Evolutionary conservation across 805 yeast species (phyloP).

Genomic region (Starmerella davenportii): DNA sequence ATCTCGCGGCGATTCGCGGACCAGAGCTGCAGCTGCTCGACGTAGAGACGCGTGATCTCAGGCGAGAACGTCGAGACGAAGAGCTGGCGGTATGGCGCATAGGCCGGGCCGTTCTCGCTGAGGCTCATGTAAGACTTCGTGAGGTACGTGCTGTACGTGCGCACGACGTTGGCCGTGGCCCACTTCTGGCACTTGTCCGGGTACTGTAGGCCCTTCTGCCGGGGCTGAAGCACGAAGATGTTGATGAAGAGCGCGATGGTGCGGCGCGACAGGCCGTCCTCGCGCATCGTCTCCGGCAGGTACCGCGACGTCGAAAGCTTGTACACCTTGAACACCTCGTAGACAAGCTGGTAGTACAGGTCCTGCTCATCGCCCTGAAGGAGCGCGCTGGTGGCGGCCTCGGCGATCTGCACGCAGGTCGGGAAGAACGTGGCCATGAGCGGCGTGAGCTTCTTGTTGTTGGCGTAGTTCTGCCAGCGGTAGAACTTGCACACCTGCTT

Average conservation of each 20-base stretch:
- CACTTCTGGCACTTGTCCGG: slow-evolving; percentile 58
- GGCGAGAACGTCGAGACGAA: slow-evolving; percentile 52
- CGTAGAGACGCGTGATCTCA: slow-evolving; percentile 44
- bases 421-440: slow-evolving; percentile 42
- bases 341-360: slow-evolving; percentile 38
- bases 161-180: slow-evolving; percentile 62
- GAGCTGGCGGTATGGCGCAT: slow-evolving; percentile 39
- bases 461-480: slow-evolving; percentile 49
- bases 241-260: slow-evolving; percentile 70
- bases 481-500: slow-evolving; percentile 51
- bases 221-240: slow-evolving; percentile 42
- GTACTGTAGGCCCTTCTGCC: slow-evolving; percentile 35
- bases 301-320: slow-evolving; percentile 43
- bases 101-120: slow-evolving; percentile 27
- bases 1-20: slow-evolving; percentile 50
- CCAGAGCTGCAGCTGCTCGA: slow-evolving; percentile 59
- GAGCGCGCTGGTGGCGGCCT: slow-evolving; percentile 25
- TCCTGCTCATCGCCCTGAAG: slow-evolving; percentile 31
- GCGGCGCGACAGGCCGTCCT: slow-evolving; percentile 31
- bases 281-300: slow-evolving; percentile 47
- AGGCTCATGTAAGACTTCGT: slow-evolving; percentile 9
- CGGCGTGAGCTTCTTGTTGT: slow-evolving; percentile 35
- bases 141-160: slow-evolving; percentile 57
- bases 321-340: slow-evolving; percentile 53
- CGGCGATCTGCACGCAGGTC: slow-evolving; percentile 46